phyloP scores from a whole-genome alignment of 2,329 filamentous ascomycete species.

The Fusarium sp. region DNA sequence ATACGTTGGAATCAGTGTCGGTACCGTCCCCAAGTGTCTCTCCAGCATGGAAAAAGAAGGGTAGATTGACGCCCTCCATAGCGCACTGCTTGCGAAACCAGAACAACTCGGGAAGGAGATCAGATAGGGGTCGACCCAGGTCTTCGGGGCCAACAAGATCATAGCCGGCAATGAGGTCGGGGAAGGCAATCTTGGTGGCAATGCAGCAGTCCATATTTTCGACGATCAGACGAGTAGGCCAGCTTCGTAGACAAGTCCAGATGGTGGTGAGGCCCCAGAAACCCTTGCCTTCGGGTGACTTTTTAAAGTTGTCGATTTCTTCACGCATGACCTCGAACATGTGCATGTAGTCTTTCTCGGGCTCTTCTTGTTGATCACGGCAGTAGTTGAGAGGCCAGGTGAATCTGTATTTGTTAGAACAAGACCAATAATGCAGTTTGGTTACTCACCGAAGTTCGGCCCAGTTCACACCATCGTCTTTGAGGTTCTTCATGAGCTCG shows the following conservation, averaged over 20 bases:
- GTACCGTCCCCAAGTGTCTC: conserved; percentile 85
- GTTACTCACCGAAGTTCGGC: conserved; percentile 76
- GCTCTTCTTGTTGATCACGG: conserved; percentile 72
- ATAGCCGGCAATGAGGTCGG: conserved; percentile 86
- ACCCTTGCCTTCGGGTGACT: conserved; percentile 75
- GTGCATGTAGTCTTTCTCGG: conserved; percentile 77
- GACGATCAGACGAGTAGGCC: conserved; percentile 76
- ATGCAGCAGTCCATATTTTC: conserved; percentile 92
- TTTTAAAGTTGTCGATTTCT: conserved; percentile 82
- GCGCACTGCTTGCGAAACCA: conserved; percentile 93
- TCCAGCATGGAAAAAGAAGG: conserved; percentile 96
- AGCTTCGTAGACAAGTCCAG: conserved; percentile 81
- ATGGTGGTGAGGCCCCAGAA: conserved; percentile 92
- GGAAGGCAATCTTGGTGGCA: conserved; percentile 82
- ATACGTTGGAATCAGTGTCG: conserved; percentile 84
- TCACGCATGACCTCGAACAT: conserved; percentile 83
- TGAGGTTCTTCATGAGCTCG: conserved; percentile 77
- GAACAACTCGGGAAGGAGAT: conserved; percentile 87
- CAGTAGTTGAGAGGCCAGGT: conserved; percentile 82
- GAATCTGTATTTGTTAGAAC: conserved; percentile 61
- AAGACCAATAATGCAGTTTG: not conserved
- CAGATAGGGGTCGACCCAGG: conserved; percentile 79
- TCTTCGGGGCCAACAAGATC: conserved; percentile 94
- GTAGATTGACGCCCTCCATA: conserved; percentile 83
- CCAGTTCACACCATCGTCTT: conserved; percentile 88